A percentile compares a stretch with the other conserved stretches of the same genome.
Evolutionary conservation across 331 rosid genomes (phyloP).

Genomic region (Acacia pycnantha): DNA sequence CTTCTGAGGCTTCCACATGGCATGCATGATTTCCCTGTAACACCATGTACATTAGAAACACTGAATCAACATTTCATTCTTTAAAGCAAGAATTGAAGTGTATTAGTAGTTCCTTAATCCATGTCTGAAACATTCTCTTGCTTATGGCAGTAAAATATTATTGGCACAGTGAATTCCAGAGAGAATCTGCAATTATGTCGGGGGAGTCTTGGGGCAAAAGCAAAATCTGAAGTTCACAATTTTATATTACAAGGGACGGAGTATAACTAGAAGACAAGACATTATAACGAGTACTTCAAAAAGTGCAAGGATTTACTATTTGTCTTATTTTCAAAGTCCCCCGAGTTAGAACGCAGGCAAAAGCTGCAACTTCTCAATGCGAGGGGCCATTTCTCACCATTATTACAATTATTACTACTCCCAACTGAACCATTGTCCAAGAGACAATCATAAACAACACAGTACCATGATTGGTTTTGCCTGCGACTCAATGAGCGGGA

Average conservation of each 20-base stretch:
- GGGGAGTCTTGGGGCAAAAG: constrained; percentile 15
- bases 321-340: constrained; percentile 34
- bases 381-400: constrained; percentile 1
- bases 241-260: constrained; percentile 20
- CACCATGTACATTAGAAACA: constrained; percentile 18
- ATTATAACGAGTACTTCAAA: constrained; percentile 18
- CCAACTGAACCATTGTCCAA: constrained; percentile 23
- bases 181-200: neutral
- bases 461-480: constrained; percentile 37
- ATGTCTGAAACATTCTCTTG: neutral
- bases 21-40: constrained; percentile 97
- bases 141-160: neutral
- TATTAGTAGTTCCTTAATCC: constrained; percentile 14
- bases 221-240: constrained; percentile 24
- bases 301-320: constrained; percentile 33
- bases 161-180: neutral
- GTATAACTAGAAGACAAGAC: constrained; percentile 34
- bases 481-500: neutral
- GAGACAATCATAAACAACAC: constrained; percentile 42
- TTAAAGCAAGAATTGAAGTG: neutral
- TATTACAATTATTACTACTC: neutral
- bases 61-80: constrained; percentile 7
- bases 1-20: constrained; percentile 99
- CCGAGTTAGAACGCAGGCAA: constrained; percentile 33
- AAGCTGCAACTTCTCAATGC: constrained; percentile 32